phyloP scores from a whole-genome alignment of 495 filamentous ascomycete species.

The Letharia columbiana region DNA sequence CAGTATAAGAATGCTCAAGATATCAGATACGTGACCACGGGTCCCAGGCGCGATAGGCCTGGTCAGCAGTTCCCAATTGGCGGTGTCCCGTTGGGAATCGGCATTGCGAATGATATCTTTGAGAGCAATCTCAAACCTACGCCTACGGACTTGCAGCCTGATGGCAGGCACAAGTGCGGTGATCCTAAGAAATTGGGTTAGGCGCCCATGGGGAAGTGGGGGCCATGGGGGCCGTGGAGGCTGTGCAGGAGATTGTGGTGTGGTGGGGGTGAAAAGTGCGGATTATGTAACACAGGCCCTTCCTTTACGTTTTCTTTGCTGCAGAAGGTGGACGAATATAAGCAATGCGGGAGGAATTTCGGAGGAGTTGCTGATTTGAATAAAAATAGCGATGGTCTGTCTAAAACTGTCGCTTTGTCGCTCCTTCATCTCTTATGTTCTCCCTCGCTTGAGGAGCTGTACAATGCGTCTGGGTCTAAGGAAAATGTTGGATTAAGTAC shows the following conservation, averaged over 20 bases:
- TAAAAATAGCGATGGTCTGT: too few species aligned
- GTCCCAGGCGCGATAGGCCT: slow-evolving; percentile 8
- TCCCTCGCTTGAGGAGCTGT: too few species aligned
- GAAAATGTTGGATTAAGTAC: too few species aligned
- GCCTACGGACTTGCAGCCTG: slow-evolving; percentile 24
- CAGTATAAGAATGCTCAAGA: background rate
- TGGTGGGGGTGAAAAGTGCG: background rate
- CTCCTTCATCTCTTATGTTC: too few species aligned
- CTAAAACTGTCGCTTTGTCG: too few species aligned
- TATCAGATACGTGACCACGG: background rate
- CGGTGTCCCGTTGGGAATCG: slow-evolving; percentile 33
- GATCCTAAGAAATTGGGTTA: slow-evolving; percentile 10
- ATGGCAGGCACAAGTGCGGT: slow-evolving; percentile 23
- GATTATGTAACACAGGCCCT: background rate
- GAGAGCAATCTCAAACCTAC: slow-evolving; percentile 27
- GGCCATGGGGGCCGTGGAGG: background rate
- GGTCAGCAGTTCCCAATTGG: slow-evolving; percentile 30
- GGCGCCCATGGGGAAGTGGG: background rate
- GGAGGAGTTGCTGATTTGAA: too few species aligned
- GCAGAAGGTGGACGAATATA: background rate
- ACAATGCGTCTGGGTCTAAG: too few species aligned
- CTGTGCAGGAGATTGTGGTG: background rate
- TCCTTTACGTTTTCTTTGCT: background rate
- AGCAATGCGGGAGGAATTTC: too few species aligned
- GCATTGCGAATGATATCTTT: slow-evolving; percentile 34